Evolutionary conservation across 805 yeast species (phyloP), one percentile per base, ranked within the genome.

Genomic region (Nadsonia fulvescens): DNA sequence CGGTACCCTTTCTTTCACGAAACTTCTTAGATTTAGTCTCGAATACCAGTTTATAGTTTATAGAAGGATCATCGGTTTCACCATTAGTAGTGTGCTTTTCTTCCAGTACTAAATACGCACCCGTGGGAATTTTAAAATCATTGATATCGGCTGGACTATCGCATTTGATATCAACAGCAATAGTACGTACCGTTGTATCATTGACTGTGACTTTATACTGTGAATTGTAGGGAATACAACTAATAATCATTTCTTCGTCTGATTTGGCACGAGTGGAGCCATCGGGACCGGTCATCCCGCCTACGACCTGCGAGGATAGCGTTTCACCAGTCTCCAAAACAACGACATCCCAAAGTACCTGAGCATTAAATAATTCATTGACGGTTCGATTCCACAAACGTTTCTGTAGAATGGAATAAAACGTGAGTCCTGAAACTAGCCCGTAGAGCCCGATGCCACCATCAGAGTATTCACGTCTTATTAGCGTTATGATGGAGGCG

Each of bases 291-390:
- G 25, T 32, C 25, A 31, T n/a, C n/a, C n/a, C n/a, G n/a, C n/a
- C n/a, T n/a, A n/a, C n/a, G n/a, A n/a, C 24, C 27, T 29, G 34
- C 5, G 16, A 27, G 5, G 40, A 35, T 7, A 39, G 20, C 6
- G 37, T 30, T 16, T 42, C 46, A 12, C 51, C 50, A 2, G 39
- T 40, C n/a, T 46, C 50, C 7, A 46, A 31, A 6, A 44, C 47
- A 6, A 43, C 42, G 12, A 45, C 51, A 23, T 46, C 49, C 49
- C 51, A 46, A 9, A 46, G 24, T 8, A 40, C 36, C n/a, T 40
- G 34, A 32, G 32, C 28, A 18, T 38, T 40, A 10, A 35, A 33
- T 7, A 27, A 29, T 13, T 35, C 32, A 16, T 27, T 30, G n/a
- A 27, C 22, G 4, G 43, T 35, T 9, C 37, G 30, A 9, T 40